Evolutionary conservation across 306 rosid genomes (phyloP).

Genomic region (Rosa chinensis): DNA sequence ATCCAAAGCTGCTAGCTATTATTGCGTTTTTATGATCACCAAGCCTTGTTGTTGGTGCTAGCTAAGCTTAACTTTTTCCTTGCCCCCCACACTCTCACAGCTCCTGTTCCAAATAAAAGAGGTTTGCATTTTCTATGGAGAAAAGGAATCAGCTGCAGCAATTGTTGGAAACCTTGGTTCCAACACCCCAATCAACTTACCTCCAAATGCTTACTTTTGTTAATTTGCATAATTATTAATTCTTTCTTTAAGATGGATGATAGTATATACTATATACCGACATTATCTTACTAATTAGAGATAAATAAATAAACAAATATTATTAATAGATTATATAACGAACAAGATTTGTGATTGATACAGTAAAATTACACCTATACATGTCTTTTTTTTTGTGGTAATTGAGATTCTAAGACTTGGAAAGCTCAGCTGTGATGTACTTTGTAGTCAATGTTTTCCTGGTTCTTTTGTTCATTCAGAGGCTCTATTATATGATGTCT

Average conservation of each 20-base stretch:
- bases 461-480: not conserved
- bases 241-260: not conserved
- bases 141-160: slow-evolving; percentile 8
- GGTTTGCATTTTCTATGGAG: slow-evolving; percentile 11
- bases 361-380: not conserved
- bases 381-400: no score
- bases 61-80: slow-evolving; percentile 16
- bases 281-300: not conserved
- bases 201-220: slow-evolving; percentile 1
- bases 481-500: slow-evolving; percentile 20
- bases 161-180: slow-evolving; percentile 8
- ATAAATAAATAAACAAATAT: not conserved
- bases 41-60: slow-evolving; percentile 34
- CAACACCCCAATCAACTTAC: slow-evolving; percentile 17
- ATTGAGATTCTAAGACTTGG: not conserved
- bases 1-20: slow-evolving; percentile 45
- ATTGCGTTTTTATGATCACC: slow-evolving; percentile 51
- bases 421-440: slow-evolving; percentile 1
- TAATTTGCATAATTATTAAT: not conserved
- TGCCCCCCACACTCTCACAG: slow-evolving; percentile 8
- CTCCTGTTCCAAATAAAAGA: slow-evolving; percentile 19
- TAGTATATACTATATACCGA: not conserved
- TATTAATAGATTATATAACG: not conserved
- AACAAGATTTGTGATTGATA: not conserved
- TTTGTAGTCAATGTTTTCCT: not conserved